Evolutionary conservation across 495 filamentous ascomycete species (phyloP).

Genomic region (Sabuloglossum arenarium): DNA sequence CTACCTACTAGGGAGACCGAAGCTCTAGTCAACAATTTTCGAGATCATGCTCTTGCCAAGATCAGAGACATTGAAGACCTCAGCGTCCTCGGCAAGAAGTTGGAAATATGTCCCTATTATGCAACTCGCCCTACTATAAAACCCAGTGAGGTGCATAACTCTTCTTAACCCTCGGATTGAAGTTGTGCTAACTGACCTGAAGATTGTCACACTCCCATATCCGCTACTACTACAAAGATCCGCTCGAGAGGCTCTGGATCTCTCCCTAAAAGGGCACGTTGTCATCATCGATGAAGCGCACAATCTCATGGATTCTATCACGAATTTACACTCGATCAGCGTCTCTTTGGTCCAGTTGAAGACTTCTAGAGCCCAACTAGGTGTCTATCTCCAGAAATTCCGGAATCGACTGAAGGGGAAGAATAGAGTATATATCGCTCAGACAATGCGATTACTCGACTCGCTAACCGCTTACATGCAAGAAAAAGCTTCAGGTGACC

Average conservation of each 20-base stretch:
- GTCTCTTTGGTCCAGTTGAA: conserved; percentile 53
- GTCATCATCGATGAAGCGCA: conserved; percentile 94
- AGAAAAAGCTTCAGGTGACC: conserved; percentile 14
- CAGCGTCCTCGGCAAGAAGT: conserved; percentile 47
- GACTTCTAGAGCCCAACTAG: conserved; percentile 48
- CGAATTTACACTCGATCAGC: conserved; percentile 64
- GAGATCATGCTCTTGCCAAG: conserved; percentile 70
- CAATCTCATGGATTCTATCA: conserved; percentile 90
- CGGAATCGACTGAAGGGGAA: conserved; percentile 75
- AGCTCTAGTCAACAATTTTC: conserved; percentile 50
- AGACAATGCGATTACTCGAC: conserved; percentile 60
- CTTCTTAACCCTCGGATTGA: neutral
- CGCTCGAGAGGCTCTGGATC: conserved; percentile 66
- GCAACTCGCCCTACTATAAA: conserved; percentile 67
- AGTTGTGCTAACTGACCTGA: conserved; percentile 8
- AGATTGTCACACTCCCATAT: conserved; percentile 91
- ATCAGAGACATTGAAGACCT: conserved; percentile 91
- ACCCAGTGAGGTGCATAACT: conserved; percentile 43
- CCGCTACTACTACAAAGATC: conserved; percentile 75
- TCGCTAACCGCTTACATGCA: conserved; percentile 50
- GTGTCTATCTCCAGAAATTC: conserved; percentile 70
- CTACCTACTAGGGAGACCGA: conserved; percentile 61
- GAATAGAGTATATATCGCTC: conserved; percentile 80
- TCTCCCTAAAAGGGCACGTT: conserved; percentile 72
- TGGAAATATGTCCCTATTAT: conserved; percentile 89